Evolutionary conservation across 164 flowering plant species (phyloP), one percentile per base, ranked within the genome.

Genomic region (Berberis thunbergii): DNA sequence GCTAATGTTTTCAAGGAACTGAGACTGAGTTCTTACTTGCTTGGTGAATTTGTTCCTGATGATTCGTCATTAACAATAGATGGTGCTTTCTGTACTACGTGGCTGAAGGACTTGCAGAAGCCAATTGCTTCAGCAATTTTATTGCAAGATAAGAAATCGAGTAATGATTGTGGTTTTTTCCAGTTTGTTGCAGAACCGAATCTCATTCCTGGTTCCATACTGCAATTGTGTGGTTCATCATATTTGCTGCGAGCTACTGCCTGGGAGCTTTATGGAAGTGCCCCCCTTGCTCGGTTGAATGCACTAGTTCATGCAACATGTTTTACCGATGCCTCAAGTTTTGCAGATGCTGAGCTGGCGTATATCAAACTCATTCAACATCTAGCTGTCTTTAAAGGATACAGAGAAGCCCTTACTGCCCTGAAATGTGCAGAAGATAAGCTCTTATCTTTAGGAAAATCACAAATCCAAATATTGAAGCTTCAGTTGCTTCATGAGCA

Each of bases 261-360:
- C 42, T 94, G 97, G 97, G 99, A 91, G 77, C 69, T 76, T 60
- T 94, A 89, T 82, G 99, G 99, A 70, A 94, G 99, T 75, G 76
- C 97, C 7, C 80, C 97, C 13, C 89, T 91, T 68, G 89, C 89
- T 62, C 83, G 88, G 64, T 72, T 87, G 54, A 87, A 85, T 76
- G 81, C 96, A 10, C 65, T 91, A 69, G 82, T 87, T 61, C 78
- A 82, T 78, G 86, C 91, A 67, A 89, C 93, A 42, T 86, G 91
- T 79, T 91, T 81, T 77, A 73, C 86, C 56, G 91, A 94, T 73
- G 66, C 84, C 62, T 82, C 91, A 67, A 94, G 99, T 76, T 78
- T 80, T 57, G 77, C 86, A 54, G 95, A 94, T 80, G 71, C 76
- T 54, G 86, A 92, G 52, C 72, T 87, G 64, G 87, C 89, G 40